Evolutionary conservation across 176 grass and related monocot species (phyloP).

Genomic region (Paspalum vaginatum): DNA sequence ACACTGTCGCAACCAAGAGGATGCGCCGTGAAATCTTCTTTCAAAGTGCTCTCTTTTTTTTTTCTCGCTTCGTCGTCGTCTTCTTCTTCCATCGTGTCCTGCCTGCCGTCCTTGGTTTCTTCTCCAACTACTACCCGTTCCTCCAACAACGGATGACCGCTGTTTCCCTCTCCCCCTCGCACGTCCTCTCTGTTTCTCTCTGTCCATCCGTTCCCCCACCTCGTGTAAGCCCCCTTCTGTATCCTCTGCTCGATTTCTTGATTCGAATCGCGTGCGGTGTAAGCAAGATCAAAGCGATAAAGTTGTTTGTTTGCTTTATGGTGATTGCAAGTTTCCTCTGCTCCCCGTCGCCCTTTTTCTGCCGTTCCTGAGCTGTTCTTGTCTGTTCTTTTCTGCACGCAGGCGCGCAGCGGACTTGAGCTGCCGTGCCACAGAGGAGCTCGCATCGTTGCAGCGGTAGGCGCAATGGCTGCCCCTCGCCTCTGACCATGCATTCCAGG

Average conservation of each 20-base stretch:
- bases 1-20: conserved; percentile 5
- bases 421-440: conserved; percentile 33
- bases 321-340: conserved; percentile 50
- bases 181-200: background rate
- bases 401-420: conserved; percentile 41
- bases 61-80: no score
- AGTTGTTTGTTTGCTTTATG: conserved; percentile 48
- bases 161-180: conserved; percentile 40
- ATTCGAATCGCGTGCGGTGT: conserved; percentile 53
- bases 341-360: conserved; percentile 1
- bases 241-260: conserved; percentile 37
- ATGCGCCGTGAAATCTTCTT: conserved; percentile 30
- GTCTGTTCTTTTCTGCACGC: conserved; percentile 21
- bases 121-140: conserved; percentile 45
- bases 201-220: conserved; percentile 8
- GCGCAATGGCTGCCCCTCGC: conserved; percentile 38
- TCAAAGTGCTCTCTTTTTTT: background rate
- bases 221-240: conserved; percentile 36
- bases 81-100: conserved; percentile 13
- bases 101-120: conserved; percentile 50
- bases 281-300: conserved; percentile 44
- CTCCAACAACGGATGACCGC: conserved; percentile 37
- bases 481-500: conserved; percentile 47
- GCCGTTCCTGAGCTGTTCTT: conserved; percentile 39
- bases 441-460: background rate